A percentile compares a stretch with the other conserved stretches of the same genome.
Evolutionary conservation across 257 asterid species (phyloP).

Genomic region (Gynochthodes officinalis): DNA sequence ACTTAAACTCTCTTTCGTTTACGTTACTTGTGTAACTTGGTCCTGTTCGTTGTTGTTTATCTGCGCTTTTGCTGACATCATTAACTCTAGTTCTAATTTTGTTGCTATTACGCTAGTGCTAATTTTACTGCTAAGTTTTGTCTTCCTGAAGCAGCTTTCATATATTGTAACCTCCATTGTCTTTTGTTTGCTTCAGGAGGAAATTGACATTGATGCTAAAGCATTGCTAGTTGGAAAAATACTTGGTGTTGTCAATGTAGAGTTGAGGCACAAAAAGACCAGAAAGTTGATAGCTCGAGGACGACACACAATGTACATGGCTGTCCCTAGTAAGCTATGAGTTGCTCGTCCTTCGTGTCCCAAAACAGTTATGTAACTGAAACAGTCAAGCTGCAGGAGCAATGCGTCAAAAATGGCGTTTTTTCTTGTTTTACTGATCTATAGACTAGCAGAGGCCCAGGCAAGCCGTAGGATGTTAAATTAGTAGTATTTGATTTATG

Average conservation of each 20-base stretch:
- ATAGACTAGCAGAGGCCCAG: no score
- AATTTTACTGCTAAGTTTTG: not conserved
- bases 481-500: no score
- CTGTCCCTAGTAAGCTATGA: conserved; percentile 62
- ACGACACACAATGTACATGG: conserved; percentile 70
- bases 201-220: conserved; percentile 69
- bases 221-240: conserved; percentile 64
- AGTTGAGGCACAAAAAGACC: conserved; percentile 56
- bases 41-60: not conserved
- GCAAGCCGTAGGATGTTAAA: no score
- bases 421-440: not conserved
- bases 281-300: conserved; percentile 74
- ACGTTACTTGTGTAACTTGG: not conserved
- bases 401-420: not conserved
- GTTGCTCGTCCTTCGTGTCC: not conserved
- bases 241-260: conserved; percentile 64
- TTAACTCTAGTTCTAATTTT: not conserved
- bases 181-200: conserved; percentile 46
- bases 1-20: no score
- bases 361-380: not conserved
- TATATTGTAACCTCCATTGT: not conserved
- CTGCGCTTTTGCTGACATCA: not conserved
- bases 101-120: not conserved
- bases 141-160: not conserved
- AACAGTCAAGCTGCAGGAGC: not conserved